Evolutionary conservation across 2,329 filamentous ascomycete species (phyloP).

Genomic region (Bipolaris victoriae): DNA sequence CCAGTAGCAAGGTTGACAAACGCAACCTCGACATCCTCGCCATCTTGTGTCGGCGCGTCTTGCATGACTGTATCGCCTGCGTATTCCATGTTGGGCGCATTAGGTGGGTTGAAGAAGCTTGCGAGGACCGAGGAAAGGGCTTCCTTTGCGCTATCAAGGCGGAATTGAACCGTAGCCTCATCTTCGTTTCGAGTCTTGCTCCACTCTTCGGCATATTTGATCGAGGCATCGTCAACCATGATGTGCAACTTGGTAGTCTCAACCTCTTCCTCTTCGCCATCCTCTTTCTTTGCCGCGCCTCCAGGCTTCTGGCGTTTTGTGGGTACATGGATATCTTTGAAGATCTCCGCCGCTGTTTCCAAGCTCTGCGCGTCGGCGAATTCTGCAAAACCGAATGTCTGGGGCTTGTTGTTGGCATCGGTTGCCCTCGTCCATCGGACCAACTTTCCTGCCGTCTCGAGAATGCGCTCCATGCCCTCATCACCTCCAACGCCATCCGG

Average conservation of each 20-base stretch:
- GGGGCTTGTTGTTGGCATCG: slow-evolving; percentile 79
- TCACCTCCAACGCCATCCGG: slow-evolving; percentile 79
- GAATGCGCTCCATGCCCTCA: slow-evolving; percentile 76
- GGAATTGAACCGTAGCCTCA: slow-evolving; percentile 67
- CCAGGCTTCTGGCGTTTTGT: slow-evolving; percentile 71
- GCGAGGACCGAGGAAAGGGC: slow-evolving; percentile 72
- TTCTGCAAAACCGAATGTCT: slow-evolving; percentile 93
- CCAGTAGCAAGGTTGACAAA: slow-evolving; percentile 77
- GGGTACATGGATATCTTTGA: slow-evolving; percentile 82
- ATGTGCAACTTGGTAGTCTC: slow-evolving; percentile 73
- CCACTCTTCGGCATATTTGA: slow-evolving; percentile 85
- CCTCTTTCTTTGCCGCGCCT: slow-evolving; percentile 49
- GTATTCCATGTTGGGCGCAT: slow-evolving; percentile 55
- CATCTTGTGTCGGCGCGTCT: slow-evolving; percentile 61
- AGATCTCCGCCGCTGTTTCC: slow-evolving; percentile 80
- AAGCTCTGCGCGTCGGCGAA: slow-evolving; percentile 92
- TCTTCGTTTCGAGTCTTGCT: slow-evolving; percentile 70
- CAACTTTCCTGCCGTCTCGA: slow-evolving; percentile 77
- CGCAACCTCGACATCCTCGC: slow-evolving; percentile 76
- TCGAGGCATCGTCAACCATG: slow-evolving; percentile 79
- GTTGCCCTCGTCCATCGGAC: slow-evolving; percentile 83
- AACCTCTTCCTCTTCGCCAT: slow-evolving; percentile 51
- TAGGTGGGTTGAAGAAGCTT: slow-evolving; percentile 72
- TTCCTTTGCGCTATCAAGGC: slow-evolving; percentile 71
- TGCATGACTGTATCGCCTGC: slow-evolving; percentile 75